Base-by-base conservation (phyloP, 371 early-diverging fungal species). In the Mucor circinelloides region DNA sequence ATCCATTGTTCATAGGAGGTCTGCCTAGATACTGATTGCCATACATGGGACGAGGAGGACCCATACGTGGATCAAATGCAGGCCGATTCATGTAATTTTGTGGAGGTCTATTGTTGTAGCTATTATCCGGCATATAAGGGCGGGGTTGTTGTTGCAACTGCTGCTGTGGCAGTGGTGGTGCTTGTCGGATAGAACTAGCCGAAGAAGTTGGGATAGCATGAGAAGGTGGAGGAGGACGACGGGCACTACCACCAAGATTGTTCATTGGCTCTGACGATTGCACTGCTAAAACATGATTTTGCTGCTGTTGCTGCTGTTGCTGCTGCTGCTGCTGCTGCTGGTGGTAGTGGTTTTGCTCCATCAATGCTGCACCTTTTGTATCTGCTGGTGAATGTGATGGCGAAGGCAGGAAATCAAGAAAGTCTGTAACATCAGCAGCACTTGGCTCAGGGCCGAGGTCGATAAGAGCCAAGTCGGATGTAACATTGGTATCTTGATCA, bases 341-440 rank as follows among this genome's bases (percentile, higher is more conserved):
- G 6, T 70, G 70, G 15, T 50, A 28, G 32, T 55, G 64, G 34
- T 67, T 48, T 19, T 64, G 46, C 58, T 73, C 74, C 79, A 79
- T 79, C 7, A 67, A 40, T 23, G 60, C 34, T 1, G 74, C 72
- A 28, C 79, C 79, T 32, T 42, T 48, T n/a, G 56, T 58, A 12
- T 55, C 31, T 23, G 63, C 68, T 34, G 82, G 82, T 17, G 82
- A 77, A 48, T 77, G 79, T 1, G 82, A 72, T 23, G 82, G 82
- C 3, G 82, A 82, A 17, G 82, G 82, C 25, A 82, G 59, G 59
- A 75, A 82, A 58, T 82, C 82, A n/a, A 82, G 62, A 61, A 82
- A 79, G 64, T 82, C 82, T 32, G 70, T 71, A 7, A 82, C 79
- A 68, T 82, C 82, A 27, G 82, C 82, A 46, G 82, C 82, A 74